Base-by-base conservation (phyloP, 306 rosid species). In the Cucurbita ficifolia region DNA sequence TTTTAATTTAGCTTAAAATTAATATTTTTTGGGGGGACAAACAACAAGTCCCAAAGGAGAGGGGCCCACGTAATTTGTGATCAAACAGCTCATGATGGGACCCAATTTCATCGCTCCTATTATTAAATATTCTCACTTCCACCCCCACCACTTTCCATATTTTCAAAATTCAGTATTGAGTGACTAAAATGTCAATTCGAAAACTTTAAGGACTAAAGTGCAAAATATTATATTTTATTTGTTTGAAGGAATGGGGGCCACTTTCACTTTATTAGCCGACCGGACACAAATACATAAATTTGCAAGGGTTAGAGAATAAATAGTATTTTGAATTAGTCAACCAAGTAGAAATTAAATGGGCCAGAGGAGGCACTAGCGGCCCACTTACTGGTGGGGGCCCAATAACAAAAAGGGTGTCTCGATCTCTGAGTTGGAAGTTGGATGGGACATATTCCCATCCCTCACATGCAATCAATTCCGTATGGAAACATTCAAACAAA, bases 361-460 rank as follows among this genome's bases (percentile, higher is more conserved):
- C 42, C 42, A 46, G 40, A 19, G 12, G 10, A 21, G 73, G 53
- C 21, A 24, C 6, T 0, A 1, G 54, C 5, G 40, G 55, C 73
- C 73, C 72, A 43, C 53, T 10, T 19, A 65, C 12, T 43, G 72
- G 33, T 7, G 42, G 42, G 7, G 72, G 72, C 72, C 72, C 73
- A 68, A 46, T 48, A 24, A 40, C 33, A 5, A 39, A 14, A 61
- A 17, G 9, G 0, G 18, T 43, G 72, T 67, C 72, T 18, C 54
- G 45, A 67, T 67, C 72, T 67, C 38, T 67, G 72, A 45, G 72
- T 67, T 67, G 72, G 72, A 35, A 60, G 39, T 57, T 35, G 21
- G 46, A 43, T 43, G 18, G 21, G 11, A 67, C 72, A 43, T 35
- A 67, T 67, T 67, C 54, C 54, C 52, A 18, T 1, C 72, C 72